These are phyloP conservation scores for Aspergillus floridensis DNA, from an alignment of 2,329 filamentous ascomycete genomes.

Conservation along the genomic window DNA sequence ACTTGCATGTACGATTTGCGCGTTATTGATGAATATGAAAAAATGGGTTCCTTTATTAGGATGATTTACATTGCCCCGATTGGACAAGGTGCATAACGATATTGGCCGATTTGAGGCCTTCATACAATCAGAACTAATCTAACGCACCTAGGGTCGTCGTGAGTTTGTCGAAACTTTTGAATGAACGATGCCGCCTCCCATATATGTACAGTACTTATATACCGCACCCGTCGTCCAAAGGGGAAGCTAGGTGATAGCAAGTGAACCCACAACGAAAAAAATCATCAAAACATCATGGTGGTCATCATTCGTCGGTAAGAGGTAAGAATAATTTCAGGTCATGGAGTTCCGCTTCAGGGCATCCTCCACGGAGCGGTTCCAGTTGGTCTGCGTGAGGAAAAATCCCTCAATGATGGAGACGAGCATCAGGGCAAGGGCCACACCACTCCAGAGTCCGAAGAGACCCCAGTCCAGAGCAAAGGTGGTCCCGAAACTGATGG, in stretches of 20 bases:
- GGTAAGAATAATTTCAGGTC: background rate
- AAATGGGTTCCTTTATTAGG: background rate
- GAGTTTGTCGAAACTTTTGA: background rate
- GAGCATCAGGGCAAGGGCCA: conserved; percentile 66
- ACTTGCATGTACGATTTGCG: background rate
- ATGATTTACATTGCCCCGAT: background rate
- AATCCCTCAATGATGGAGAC: conserved; percentile 56
- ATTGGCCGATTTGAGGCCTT: too few species aligned
- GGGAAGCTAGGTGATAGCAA: background rate
- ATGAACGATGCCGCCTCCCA: background rate
- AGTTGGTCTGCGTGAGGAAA: conserved; percentile 57
- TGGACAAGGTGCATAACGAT: too few species aligned
- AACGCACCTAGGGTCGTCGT: background rate
- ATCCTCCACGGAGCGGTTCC: conserved; percentile 59
- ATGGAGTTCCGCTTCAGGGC: conserved; percentile 56
- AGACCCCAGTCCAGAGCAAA: conserved; percentile 77
- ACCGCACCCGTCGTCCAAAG: background rate
- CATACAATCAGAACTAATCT: background rate
- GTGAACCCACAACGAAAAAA: background rate
- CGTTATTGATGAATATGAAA: background rate
- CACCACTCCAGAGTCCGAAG: conserved; percentile 76
- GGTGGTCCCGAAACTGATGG: conserved; percentile 73
- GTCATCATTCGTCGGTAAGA: background rate
- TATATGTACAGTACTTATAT: background rate
- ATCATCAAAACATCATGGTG: background rate